Evolutionary conservation across 2,329 filamentous ascomycete genomes (phyloP).

Genomic region (Tolypocladium cylindrosporum): DNA sequence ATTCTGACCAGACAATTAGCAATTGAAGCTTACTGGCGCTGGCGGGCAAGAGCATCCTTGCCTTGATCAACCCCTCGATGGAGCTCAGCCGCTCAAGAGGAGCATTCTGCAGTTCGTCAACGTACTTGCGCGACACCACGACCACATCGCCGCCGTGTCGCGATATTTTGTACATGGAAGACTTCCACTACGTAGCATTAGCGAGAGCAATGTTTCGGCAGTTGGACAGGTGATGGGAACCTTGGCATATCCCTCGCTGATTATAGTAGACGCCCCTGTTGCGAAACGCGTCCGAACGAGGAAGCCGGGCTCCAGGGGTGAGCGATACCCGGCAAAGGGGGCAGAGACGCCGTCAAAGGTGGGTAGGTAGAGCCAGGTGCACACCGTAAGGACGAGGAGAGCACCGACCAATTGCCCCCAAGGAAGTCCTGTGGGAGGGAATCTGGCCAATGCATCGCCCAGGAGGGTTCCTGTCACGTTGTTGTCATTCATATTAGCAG

Average conservation of each 20-base stretch:
- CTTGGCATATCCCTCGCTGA: slow-evolving; percentile 5
- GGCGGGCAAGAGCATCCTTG: not conserved
- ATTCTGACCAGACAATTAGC: slow-evolving; percentile 1
- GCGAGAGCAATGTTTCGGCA: not conserved
- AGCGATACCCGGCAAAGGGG: slow-evolving; percentile 4
- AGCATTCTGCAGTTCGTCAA: slow-evolving; percentile 6
- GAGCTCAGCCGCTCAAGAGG: slow-evolving; percentile 3
- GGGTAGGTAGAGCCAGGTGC: not conserved
- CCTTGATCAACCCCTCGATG: slow-evolving; percentile 5
- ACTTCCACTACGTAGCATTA: slow-evolving; percentile 2
- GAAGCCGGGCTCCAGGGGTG: slow-evolving; percentile 2
- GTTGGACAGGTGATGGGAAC: not conserved
- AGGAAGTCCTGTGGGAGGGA: not conserved
- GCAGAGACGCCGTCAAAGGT: not conserved
- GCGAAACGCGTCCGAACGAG: slow-evolving; percentile 3
- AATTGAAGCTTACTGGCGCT: not conserved
- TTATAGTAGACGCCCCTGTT: slow-evolving; percentile 1
- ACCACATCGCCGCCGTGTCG: slow-evolving; percentile 6
- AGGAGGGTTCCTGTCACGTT: not conserved
- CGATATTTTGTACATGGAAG: slow-evolving; percentile 4
- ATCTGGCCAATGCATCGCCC: not conserved
- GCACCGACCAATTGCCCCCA: not conserved
- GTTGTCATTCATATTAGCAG: not conserved
- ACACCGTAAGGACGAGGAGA: not conserved
- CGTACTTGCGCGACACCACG: slow-evolving; percentile 3